Base-by-base conservation (phyloP, 202 grass and related monocot species). In the Schoenoplectus tabernaemontani region DNA sequence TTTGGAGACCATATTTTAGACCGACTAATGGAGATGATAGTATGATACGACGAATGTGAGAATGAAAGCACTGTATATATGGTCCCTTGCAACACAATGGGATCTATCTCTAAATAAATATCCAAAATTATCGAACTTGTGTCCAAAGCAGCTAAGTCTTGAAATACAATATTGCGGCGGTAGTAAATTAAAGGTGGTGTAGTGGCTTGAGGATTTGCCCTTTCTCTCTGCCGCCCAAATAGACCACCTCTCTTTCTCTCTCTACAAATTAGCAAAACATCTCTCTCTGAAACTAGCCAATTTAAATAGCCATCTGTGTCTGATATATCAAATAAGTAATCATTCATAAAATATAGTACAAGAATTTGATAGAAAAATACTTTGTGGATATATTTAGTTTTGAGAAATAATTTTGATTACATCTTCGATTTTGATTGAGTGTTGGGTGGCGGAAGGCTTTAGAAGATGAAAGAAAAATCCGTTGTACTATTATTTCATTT, bases 101-200 rank as follows among this genome's bases (percentile, higher is more conserved):
- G 43, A 43, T 68, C 43, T 28, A 39, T 46, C 39, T 44, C 10
- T 69, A 46, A 69, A 69, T 44, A 46, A 69, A 69, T 33, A 44
- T 44, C 16, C 16, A 53, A 38, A 50, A 82, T n/a, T 20, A 68
- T 20, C 43, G 65, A 86, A 75, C 68, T 85, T 72, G 68, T 48
- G 30, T 88, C 43, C 32, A 58, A 77, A 77, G 67, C 43, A 88
- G 84, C 34, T 70, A 84, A 86, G 81, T 64, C 89, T 85, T 88
- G 60, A 82, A 84, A 42, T 77, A 34, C 78, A 91, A 86, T 84
- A 91, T 87, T 86, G 82, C 77, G 81, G 89, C 82, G 59, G 78
- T 67, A 74, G 76, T 83, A 56, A 43, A 61, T 28, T 28, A 57
- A 41, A 42, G 62, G 68, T 48, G 76, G 80, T 67, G 64, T 86